A percentile compares a stretch with the other conserved stretches of the same genome.
These are phyloP conservation scores for Chlorokybus atmophyticus DNA, from an alignment of 139 green algal species.

Conservation along the genomic window DNA sequence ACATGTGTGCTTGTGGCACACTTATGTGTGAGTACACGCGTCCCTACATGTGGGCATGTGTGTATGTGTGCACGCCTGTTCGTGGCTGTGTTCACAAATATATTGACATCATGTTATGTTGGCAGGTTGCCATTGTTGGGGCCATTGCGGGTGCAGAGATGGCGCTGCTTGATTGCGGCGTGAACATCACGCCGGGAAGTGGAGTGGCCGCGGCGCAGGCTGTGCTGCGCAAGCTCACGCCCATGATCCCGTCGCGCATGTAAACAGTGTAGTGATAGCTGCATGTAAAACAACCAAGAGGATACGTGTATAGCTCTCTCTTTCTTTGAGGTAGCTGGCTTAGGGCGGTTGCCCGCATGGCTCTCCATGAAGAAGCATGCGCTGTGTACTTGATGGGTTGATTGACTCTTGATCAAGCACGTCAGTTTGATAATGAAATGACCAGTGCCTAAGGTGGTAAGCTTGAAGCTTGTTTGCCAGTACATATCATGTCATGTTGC, in stretches of 20 bases:
- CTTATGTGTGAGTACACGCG: neutral
- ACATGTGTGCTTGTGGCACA: neutral
- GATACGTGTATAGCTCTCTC: no score
- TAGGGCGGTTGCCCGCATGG: no score
- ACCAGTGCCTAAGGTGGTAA: no score
- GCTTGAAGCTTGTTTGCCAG: no score
- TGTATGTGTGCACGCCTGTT: neutral
- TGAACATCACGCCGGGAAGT: conserved; percentile 53
- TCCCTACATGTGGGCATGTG: neutral
- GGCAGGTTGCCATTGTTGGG: conserved; percentile 34
- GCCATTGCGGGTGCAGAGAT: conserved; percentile 83
- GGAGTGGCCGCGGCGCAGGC: conserved; percentile 35
- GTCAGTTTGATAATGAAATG: no score
- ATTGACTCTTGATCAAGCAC: no score
- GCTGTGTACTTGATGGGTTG: no score
- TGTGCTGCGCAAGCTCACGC: conserved; percentile 22
- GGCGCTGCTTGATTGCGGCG: conserved; percentile 69
- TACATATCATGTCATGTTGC: no score
- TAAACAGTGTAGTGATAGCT: no score
- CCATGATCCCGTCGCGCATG: conserved; percentile 23
- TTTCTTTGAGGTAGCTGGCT: no score
- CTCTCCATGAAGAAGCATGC: no score
- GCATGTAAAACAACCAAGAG: no score
- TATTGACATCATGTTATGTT: neutral
- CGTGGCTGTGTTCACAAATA: neutral